Base-by-base conservation (phyloP, 345 rosid genomes). In the Draba incana region DNA sequence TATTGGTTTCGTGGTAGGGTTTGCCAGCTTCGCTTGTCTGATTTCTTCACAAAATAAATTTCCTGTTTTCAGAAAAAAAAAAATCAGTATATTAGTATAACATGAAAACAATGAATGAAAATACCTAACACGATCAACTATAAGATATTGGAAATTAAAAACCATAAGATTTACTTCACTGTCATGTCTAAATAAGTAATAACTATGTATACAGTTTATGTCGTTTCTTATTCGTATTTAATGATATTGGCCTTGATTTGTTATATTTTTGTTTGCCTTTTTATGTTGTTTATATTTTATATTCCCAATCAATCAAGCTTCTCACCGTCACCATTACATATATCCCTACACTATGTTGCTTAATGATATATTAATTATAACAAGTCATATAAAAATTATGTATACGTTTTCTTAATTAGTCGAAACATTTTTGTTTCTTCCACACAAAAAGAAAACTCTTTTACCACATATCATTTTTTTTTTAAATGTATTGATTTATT, bases 1-100 rank as follows among this genome's bases (percentile, higher is more conserved):
- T 86, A 84, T 33, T 62, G 77, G 8, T 71, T 68, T 50, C 74
- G 72, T 13, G 85, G 81, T 38, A 89, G 84, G 20, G 56, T 66
- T 59, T 70, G 79, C 92, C 89, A 84, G 64, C 47, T 80, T 62
- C 74, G 72, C 62, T 88, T 88, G 74, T 92, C 97, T 2, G 78
- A 71, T 71, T 68, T 75, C 55, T 72, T 79, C 56, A 88, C 85
- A 25, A 79, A 39, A 70, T 83, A 82, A 54, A 85, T 59, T 38
- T 77, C 92, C 97, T 92, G 84, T 65, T 44, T 3, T 8, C 2
- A 2, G 5, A 75, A 27, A 35, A 1, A 8, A 6, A 60, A 11
- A 24, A 55, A 8, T 68, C 25, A 75, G 66, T 49, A 56, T 30
- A 39, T 6, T 33, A 33, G 37, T 33, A 7, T 35, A 25, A 61